Percentiles rank a stretch among this genome's conserved stretches.
Conservation (phyloP, 257 asterid genomes). For the Lavandula angustifolia region DNA sequence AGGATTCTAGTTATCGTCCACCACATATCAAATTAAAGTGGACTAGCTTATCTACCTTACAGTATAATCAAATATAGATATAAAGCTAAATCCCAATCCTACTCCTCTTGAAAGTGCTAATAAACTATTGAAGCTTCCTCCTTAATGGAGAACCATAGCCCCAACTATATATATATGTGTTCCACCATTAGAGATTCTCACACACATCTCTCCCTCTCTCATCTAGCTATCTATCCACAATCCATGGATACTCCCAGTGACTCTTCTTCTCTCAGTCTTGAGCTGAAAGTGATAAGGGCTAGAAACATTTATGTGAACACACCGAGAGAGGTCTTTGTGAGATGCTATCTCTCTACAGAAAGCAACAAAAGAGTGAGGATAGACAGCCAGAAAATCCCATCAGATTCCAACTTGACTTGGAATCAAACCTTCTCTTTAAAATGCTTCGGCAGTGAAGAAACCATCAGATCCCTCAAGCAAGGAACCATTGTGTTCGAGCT, state of each 20-base stretch:
- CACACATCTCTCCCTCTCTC: constrained; percentile 6
- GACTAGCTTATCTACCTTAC: constrained; percentile 4
- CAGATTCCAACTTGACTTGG: constrained; percentile 50
- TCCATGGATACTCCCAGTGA: too few species aligned
- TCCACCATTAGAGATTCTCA: constrained; percentile 20
- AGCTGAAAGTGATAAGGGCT: constrained; percentile 50
- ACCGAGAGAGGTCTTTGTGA: constrained; percentile 46
- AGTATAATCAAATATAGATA: constrained; percentile 15
- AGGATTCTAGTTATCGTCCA: constrained; percentile 34
- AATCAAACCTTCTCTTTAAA: constrained; percentile 52
- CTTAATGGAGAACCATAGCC: constrained; percentile 27
- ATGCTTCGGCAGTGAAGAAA: constrained; percentile 43
- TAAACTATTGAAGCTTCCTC: constrained; percentile 23
- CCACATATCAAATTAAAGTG: constrained; percentile 3
- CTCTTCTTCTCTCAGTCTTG: constrained; percentile 39
- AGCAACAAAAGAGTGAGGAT: constrained; percentile 44
- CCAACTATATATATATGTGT: constrained; percentile 41
- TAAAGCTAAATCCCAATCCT: constrained; percentile 17
- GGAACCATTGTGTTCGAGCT: constrained; percentile 53
- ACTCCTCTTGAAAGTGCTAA: constrained; percentile 15
- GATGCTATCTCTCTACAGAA: constrained; percentile 60
- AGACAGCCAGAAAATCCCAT: constrained; percentile 49
- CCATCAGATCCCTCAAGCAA: constrained; percentile 41
- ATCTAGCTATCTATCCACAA: constrained; percentile 23
- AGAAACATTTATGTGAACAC: constrained; percentile 43